Evolutionary conservation across 2,329 filamentous ascomycete species (phyloP), one percentile per base, ranked within the genome.

Genomic region (Hymenoscyphus albidus): DNA sequence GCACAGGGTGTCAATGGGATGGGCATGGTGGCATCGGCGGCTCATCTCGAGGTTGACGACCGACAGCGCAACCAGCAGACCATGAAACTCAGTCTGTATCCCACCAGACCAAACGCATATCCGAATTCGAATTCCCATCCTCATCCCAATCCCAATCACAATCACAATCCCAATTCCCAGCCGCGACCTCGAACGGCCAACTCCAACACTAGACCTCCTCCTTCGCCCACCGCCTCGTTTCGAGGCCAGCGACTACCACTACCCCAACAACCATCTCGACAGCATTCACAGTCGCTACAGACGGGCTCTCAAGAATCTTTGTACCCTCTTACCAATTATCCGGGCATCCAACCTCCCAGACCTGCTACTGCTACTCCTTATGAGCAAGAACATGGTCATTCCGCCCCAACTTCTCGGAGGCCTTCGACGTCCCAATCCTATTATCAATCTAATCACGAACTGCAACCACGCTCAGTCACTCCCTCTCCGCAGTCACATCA

Each of bases 11-110:
- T 66, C 58, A 65, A 68, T 70, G 70, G 68, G 35, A 35, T 35
- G 35, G 27, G 27, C 22, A 61, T 62, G 57, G 70, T 63, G 44
- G 42, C 42, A 48, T 65, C 62, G 57, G 44, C 64, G 6, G 57
- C 65, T 1, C 59, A 58, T 57, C 62, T 61, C 22, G 61, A 70
- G 61, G 62, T 65, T 51, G 65, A 68, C 31, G 60, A 58, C n/a
- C 69, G 67, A 44, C 71, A 73, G 58, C 63, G 69, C 59, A 72
- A 60, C 27, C 60, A 65, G 12, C 64, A 59, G 54, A 48, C 67
- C 59, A 71, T 70, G 69, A 73, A 72, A 61, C 71, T 74, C 67
- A 70, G 67, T 63, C 67, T 73, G 4, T 71, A 74, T 63, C 71
- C 72, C 16, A 27, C 54, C 18, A 22, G 44, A 18, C 64, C 67